These are phyloP conservation scores for Mucuna pruriens DNA, from an alignment of 306 rosid genomes.

Conservation along the genomic window DNA sequence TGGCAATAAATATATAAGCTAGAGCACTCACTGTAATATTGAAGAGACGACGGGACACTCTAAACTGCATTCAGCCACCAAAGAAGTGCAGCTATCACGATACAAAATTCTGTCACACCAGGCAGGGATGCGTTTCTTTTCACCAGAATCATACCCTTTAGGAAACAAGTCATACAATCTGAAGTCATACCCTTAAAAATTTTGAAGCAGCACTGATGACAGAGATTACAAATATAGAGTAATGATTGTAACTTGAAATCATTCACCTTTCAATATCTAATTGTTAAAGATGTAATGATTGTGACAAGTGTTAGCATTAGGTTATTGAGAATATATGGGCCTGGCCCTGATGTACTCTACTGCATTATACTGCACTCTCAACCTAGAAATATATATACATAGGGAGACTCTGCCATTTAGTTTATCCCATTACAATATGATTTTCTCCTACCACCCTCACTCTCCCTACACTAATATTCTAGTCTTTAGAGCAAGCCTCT, in stretches of 20 bases:
- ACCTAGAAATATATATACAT: not conserved
- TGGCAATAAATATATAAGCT: conserved; percentile 29
- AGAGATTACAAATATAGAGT: conserved; percentile 20
- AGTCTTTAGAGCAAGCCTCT: not conserved
- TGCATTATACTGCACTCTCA: conserved; percentile 4
- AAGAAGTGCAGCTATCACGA: conserved; percentile 79
- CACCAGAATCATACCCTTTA: conserved; percentile 97
- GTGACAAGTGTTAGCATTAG: not conserved
- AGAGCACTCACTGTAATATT: conserved; percentile 65
- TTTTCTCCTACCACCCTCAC: not conserved
- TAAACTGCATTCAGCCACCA: conserved; percentile 72
- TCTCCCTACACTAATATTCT: not conserved
- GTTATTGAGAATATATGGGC: not conserved
- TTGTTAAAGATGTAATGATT: not conserved
- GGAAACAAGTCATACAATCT: conserved; percentile 33
- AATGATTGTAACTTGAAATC: conserved; percentile 18
- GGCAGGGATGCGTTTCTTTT: conserved; percentile 97
- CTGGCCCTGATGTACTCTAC: not conserved
- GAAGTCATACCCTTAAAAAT: conserved; percentile 36
- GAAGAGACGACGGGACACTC: conserved; percentile 82
- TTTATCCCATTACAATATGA: not conserved
- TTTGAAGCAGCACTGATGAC: conserved; percentile 32
- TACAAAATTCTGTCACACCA: conserved; percentile 98
- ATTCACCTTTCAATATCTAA: conserved; percentile 20
- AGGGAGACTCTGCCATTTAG: not conserved